Conservation (phyloP, 2,329 filamentous ascomycete species). For the Fusarium sp. region DNA sequence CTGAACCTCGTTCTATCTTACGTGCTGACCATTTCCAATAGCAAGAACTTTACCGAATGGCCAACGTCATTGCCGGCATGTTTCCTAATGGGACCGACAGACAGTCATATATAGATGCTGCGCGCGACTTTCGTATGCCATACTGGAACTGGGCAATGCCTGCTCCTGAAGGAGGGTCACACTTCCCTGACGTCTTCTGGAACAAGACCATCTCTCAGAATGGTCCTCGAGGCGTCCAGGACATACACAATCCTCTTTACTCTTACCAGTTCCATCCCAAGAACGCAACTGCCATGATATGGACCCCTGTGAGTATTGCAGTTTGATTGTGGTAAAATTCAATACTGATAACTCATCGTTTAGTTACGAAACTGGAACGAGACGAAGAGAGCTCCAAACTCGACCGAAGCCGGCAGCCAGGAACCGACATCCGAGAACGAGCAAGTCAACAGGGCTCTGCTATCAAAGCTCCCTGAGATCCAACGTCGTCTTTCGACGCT, state of each 20-base stretch:
- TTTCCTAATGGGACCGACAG: conserved; percentile 60
- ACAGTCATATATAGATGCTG: conserved; percentile 62
- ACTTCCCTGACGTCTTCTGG: conserved; percentile 59
- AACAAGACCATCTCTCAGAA: conserved; percentile 63
- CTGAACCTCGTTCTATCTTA: neutral
- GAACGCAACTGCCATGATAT: conserved; percentile 66
- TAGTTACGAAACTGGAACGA: conserved; percentile 69
- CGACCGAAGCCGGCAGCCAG: conserved; percentile 35
- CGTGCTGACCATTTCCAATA: conserved; percentile 37
- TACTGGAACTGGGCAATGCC: conserved; percentile 69
- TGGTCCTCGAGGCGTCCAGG: conserved; percentile 66
- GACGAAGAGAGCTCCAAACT: conserved; percentile 67
- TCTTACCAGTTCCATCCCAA: conserved; percentile 70
- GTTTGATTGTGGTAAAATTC: no score
- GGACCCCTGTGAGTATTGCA: conserved; percentile 64
- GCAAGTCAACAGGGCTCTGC: conserved; percentile 59
- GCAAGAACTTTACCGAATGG: conserved; percentile 54
- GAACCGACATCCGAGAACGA: conserved; percentile 67
- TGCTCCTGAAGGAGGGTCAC: conserved; percentile 60
- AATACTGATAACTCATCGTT: neutral
- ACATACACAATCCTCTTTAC: conserved; percentile 71
- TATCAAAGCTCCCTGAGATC: conserved; percentile 62
- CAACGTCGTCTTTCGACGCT: conserved; percentile 74
- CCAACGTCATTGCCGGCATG: conserved; percentile 58
- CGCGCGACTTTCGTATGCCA: conserved; percentile 64